phyloP scores from a whole-genome alignment of 176 grass and related monocot genomes.

The Musa itinerans region DNA sequence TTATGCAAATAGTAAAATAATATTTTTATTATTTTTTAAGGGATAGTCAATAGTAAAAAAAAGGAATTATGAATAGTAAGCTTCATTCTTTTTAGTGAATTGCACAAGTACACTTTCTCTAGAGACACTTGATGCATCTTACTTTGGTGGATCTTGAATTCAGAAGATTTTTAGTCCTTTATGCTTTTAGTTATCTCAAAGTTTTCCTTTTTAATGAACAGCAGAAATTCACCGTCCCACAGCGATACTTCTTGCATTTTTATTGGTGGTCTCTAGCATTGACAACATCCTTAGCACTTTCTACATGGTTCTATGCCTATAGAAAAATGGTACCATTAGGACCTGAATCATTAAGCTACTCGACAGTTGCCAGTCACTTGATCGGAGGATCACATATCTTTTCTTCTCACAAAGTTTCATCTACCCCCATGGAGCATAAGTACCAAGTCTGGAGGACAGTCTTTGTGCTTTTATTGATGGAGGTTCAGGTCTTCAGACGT shows the following conservation, averaged over 20 bases:
- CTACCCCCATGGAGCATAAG: conserved; percentile 42
- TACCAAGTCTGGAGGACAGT: conserved; percentile 69
- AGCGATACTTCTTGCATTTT: conserved; percentile 96
- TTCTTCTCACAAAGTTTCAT: conserved; percentile 40
- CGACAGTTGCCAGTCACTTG: conserved; percentile 65
- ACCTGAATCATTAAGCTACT: conserved; percentile 47
- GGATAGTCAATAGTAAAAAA: no score
- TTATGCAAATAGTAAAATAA: no score
- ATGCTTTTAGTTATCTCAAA: neutral
- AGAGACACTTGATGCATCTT: neutral
- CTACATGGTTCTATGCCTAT: conserved; percentile 79
- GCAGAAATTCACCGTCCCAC: conserved; percentile 86
- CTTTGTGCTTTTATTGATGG: conserved; percentile 73
- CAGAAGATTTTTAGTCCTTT: neutral
- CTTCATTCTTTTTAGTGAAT: no score
- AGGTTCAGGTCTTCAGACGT: conserved; percentile 78
- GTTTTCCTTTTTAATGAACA: conserved; percentile 4
- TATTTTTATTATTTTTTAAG: no score
- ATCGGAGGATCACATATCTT: conserved; percentile 57
- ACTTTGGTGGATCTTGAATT: neutral
- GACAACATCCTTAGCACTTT: conserved; percentile 55
- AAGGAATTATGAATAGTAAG: no score
- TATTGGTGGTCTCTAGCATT: conserved; percentile 45
- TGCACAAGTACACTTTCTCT: no score
- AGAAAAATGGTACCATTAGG: conserved; percentile 51